phyloP scores from a whole-genome alignment of 768 basidiomycete species.

The Paxillus rubicundulus region DNA sequence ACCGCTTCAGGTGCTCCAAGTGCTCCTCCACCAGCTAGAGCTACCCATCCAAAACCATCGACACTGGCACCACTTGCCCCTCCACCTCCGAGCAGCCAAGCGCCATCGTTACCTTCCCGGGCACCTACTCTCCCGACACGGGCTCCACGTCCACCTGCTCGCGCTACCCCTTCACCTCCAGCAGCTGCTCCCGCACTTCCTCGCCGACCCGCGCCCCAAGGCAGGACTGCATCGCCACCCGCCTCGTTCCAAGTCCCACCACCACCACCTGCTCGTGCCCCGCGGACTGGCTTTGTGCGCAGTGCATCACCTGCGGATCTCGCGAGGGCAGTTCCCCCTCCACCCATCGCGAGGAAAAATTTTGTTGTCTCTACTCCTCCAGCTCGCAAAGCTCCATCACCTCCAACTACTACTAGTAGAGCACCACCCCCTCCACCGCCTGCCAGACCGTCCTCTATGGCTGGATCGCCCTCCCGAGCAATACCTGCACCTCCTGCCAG shows the following conservation, averaged over 20 bases:
- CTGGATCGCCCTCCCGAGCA: slow-evolving; percentile 27
- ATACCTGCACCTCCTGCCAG: slow-evolving; percentile 42
- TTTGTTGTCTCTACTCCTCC: slow-evolving; percentile 21
- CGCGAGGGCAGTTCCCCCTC: slow-evolving; percentile 18
- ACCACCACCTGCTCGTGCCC: slow-evolving; percentile 24
- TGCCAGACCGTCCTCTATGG: slow-evolving; percentile 38
- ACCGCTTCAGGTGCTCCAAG: slow-evolving; percentile 27
- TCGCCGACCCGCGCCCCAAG: slow-evolving; percentile 34
- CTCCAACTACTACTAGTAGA: slow-evolving; percentile 36
- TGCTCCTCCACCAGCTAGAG: slow-evolving; percentile 31
- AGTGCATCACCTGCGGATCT: slow-evolving; percentile 18
- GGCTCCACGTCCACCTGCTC: slow-evolving; percentile 42
- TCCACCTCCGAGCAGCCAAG: slow-evolving; percentile 36
- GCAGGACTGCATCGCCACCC: slow-evolving; percentile 29
- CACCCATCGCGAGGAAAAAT: slow-evolving; percentile 27
- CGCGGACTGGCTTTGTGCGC: slow-evolving; percentile 28
- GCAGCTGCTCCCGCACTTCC: slow-evolving; percentile 17
- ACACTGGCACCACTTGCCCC: slow-evolving; percentile 36
- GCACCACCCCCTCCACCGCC: slow-evolving; percentile 46
- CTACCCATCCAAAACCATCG: slow-evolving; percentile 28
- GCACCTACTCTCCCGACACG: slow-evolving; percentile 42
- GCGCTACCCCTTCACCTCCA: slow-evolving; percentile 31
- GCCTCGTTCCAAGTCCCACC: slow-evolving; percentile 23
- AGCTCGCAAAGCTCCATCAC: slow-evolving; percentile 36
- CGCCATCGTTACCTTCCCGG: slow-evolving; percentile 39